Evolutionary conservation across 2,329 filamentous ascomycete genomes (phyloP).

Genomic region (Aspergillaceae sp.): DNA sequence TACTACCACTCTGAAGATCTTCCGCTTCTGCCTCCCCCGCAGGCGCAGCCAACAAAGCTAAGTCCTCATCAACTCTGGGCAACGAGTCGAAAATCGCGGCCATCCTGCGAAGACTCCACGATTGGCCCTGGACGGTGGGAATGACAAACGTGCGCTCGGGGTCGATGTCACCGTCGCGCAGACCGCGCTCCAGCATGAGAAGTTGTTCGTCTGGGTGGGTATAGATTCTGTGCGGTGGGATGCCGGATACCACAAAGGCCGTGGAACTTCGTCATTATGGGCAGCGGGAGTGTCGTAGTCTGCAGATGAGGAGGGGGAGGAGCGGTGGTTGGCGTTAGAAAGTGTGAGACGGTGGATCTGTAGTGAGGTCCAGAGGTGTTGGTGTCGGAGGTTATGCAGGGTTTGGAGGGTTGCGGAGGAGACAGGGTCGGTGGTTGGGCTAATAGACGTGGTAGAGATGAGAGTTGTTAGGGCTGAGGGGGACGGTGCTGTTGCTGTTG

Average conservation of each 20-base stretch:
- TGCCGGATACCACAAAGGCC: constrained; percentile 50
- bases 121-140: constrained; percentile 50
- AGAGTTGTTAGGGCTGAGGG: constrained; percentile 36
- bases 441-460: constrained; percentile 24
- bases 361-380: constrained; percentile 54
- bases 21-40: constrained; percentile 3
- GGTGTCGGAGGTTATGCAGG: constrained; percentile 55
- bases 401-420: constrained; percentile 49
- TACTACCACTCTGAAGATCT: constrained; percentile 11
- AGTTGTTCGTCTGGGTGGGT: constrained; percentile 58
- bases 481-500: constrained; percentile 4
- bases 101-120: constrained; percentile 50
- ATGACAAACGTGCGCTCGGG: constrained; percentile 52
- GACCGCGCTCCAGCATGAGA: constrained; percentile 46
- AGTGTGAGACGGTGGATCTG: constrained; percentile 34
- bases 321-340: constrained; percentile 2
- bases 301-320: not conserved
- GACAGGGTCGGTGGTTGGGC: constrained; percentile 15
- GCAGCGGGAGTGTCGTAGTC: constrained; percentile 2
- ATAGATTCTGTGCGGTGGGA: constrained; percentile 53
- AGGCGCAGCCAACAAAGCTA: constrained; percentile 4
- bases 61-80: constrained; percentile 15
- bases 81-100: constrained; percentile 51
- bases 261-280: constrained; percentile 14
- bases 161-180: constrained; percentile 39